These are phyloP conservation scores for Tinospora cordifolia DNA, from an alignment of 164 flowering plant genomes.

Conservation along the genomic window DNA sequence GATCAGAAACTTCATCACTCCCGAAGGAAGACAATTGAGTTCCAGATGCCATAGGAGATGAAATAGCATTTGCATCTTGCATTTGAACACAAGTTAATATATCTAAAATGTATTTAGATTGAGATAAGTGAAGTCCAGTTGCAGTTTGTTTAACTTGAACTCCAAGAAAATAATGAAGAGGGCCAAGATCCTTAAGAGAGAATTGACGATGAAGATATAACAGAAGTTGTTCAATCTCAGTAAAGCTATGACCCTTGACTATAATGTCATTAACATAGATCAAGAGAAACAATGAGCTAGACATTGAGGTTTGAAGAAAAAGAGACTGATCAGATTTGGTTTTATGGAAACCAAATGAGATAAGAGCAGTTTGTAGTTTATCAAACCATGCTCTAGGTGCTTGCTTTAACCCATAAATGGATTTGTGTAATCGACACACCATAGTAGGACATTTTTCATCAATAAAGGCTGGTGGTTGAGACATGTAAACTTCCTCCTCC, in stretches of 20 bases:
- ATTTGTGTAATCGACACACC: neutral
- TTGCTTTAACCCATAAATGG: conserved; percentile 1
- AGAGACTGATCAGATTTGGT: neutral
- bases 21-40: no score
- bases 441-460: neutral
- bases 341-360: neutral
- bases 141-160: neutral
- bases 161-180: no score
- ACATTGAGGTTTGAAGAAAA: neutral
- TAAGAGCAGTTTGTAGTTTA: neutral
- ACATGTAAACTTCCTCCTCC: neutral
- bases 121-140: neutral
- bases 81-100: neutral
- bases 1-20: neutral
- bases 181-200: no score
- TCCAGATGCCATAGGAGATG: neutral
- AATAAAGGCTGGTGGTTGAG: neutral
- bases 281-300: neutral
- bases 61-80: neutral
- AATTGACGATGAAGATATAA: no score
- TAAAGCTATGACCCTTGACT: no score
- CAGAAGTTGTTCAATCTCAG: no score
- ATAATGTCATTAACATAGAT: neutral
- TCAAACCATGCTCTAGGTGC: neutral
- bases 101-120: neutral